Evolutionary conservation across 257 asterid species (phyloP).

Genomic region (Forsythia suspensa): DNA sequence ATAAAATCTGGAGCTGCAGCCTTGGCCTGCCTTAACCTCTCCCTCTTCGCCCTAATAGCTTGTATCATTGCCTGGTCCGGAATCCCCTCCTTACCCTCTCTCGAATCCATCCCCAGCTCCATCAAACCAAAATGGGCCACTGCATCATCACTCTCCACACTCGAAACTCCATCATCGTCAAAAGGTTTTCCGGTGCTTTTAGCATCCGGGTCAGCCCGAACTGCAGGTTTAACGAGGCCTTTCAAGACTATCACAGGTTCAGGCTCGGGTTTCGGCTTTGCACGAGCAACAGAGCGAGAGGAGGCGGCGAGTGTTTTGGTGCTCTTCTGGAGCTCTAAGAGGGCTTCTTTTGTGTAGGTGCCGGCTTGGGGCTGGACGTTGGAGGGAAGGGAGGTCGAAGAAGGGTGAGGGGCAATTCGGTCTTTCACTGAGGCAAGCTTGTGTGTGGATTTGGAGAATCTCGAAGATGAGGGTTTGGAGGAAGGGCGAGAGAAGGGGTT

Average conservation of each 20-base stretch:
- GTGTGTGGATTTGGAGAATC: slow-evolving; percentile 49
- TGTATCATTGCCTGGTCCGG: slow-evolving; percentile 77
- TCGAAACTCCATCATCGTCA: slow-evolving; percentile 32
- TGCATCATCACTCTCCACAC: slow-evolving; percentile 40
- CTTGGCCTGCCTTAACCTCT: slow-evolving; percentile 77
- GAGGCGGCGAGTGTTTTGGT: slow-evolving; percentile 75
- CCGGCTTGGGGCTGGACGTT: slow-evolving; percentile 98
- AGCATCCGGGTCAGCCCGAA: slow-evolving; percentile 21
- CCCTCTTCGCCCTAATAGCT: slow-evolving; percentile 82
- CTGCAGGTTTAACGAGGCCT: slow-evolving; percentile 72
- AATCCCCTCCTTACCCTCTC: slow-evolving; percentile 47
- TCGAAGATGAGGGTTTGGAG: slow-evolving; percentile 48
- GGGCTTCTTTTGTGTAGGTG: slow-evolving; percentile 81
- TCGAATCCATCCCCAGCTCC: slow-evolving; percentile 40
- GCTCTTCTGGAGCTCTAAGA: slow-evolving; percentile 93
- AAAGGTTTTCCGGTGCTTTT: slow-evolving; percentile 25
- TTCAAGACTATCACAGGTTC: slow-evolving; percentile 65
- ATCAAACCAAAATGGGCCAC: slow-evolving; percentile 41
- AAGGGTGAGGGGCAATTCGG: slow-evolving; percentile 45
- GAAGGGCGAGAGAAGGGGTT: slow-evolving; percentile 57
- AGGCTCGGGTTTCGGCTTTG: slow-evolving; percentile 47
- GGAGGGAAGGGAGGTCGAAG: slow-evolving; percentile 60
- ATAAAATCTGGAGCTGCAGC: slow-evolving; percentile 87
- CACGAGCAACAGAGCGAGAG: slow-evolving; percentile 39
- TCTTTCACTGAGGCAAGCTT: slow-evolving; percentile 62